Evolutionary conservation across 2,329 filamentous ascomycete genomes (phyloP), one percentile per base, ranked within the genome.

Genomic region (Seiridium unicorne): DNA sequence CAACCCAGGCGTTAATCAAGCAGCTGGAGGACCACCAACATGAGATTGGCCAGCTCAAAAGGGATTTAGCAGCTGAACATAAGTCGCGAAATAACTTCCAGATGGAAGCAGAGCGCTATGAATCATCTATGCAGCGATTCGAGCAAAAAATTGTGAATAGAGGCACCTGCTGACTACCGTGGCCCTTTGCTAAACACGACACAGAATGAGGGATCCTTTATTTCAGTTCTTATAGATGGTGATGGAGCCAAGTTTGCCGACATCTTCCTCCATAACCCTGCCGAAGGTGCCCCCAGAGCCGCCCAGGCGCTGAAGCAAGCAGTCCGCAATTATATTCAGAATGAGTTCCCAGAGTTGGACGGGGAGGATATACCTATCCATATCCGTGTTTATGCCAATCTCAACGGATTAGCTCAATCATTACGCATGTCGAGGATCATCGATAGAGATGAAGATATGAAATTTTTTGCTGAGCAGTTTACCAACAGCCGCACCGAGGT

Each of bases 241-340:
- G 72, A 73, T 55, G 72, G 72, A 4, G 72, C 72, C 58, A 73
- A 73, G 63, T 73, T 73, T 62, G 67, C 68, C 34, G 71, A 73
- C 51, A 66, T 68, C 49, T 72, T 68, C 60, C 63, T 73, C 36
- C 70, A 67, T 36, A 69, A 69, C 51, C 63, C 66, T 44, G 57
- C 64, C 8, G 61, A 64, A 6, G 72, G 72, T 26, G 72, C 69
- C 10, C 68, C 68, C 42, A 68, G 60, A 57, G 72, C 71, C 55
- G 70, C 71, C 1, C 64, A 70, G 58, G 69, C 61, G 57, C 65
- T 73, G 62, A 73, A 69, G 60, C 68, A 72, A 55, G 70, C 69
- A 34, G 67, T 73, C 54, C 70, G 71, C 36, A 66, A 69, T 44
- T 62, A 67, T 34, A 63, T 71, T 47, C 62, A 60, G 60, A 65